Base-by-base conservation (phyloP, 352 stramenopile species). In the Chrysophaeum taylorii region DNA sequence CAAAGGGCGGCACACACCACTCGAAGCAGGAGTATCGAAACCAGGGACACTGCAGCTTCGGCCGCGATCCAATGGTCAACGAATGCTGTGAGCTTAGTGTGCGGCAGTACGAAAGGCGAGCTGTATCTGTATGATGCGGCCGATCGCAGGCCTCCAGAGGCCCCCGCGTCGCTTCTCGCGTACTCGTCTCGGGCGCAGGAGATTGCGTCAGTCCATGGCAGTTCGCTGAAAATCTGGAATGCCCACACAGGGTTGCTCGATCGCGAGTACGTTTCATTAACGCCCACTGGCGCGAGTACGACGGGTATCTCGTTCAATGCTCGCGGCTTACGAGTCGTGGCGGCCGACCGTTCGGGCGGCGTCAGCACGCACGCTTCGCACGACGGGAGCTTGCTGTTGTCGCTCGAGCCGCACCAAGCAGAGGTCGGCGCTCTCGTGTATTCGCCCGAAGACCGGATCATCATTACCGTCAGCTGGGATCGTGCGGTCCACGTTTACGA, bases 381-480 rank as follows among this genome's bases (percentile, higher is more conserved):
- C 9, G 48, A 70, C 41, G 63, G 16, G 7, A 2, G 2, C 1
- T 2, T 23, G 18, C 33, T 70, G 33, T 70, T 70, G 12, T 18
- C 25, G 2, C 23, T 52, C 12, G 67, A 33, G 0, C 35, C 33
- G 23, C 73, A 77, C 39, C 0, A 27, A 23, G 31, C 53, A 4
- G 68, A 77, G 25, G 42, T 73, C 23, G 35, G 71, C 7, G 71
- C 41, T 29, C 25, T 78, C 33, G 53, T 70, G 1, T 78, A 77
- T 31, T 37, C 39, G 2, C 21, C 39, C 23, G 64, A 75, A 45
- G 73, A 78, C 54, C 35, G 73, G 18, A 37, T 72, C 42, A 72
- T 78, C n/a, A 61, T 78, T 7, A 72, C 73, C 25, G 73, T 38
- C 0, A 54, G 70, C 48, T 78, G 73, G 73, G 73, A 78, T 39